Evolutionary conservation across 2,329 filamentous ascomycete species (phyloP).

Genomic region (Mycosphaerella arachidis): DNA sequence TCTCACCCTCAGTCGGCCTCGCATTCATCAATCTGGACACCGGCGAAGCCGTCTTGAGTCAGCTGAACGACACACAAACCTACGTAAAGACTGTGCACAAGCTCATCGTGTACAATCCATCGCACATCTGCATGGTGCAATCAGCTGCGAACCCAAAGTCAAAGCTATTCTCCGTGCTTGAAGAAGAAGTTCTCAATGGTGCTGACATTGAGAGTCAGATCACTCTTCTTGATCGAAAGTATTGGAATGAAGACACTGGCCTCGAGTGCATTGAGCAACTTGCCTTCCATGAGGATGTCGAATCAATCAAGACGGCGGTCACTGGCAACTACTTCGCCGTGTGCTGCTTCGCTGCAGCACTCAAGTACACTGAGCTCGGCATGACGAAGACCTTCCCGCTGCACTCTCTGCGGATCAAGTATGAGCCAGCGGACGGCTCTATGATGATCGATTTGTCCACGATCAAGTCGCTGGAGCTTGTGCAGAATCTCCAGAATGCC

Average conservation of each 20-base stretch:
- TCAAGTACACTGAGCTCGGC: constrained; percentile 74
- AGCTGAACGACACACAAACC: constrained; percentile 89
- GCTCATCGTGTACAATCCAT: constrained; percentile 72
- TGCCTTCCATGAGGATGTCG: constrained; percentile 74
- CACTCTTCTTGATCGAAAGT: constrained; percentile 65
- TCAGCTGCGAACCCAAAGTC: constrained; percentile 67
- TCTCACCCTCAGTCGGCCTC: constrained; percentile 77
- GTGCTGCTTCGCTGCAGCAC: constrained; percentile 79
- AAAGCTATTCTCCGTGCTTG: constrained; percentile 68
- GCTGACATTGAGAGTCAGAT: constrained; percentile 54
- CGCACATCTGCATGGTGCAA: constrained; percentile 71
- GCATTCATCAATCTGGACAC: constrained; percentile 84
- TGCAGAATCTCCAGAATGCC: constrained; percentile 75
- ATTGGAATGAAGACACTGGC: constrained; percentile 76
- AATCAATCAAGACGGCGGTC: constrained; percentile 73
- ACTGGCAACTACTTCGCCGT: constrained; percentile 82
- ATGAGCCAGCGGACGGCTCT: constrained; percentile 80
- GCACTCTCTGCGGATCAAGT: constrained; percentile 81
- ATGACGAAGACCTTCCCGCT: constrained; percentile 64
- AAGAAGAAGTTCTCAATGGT: constrained; percentile 55
- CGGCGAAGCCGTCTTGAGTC: constrained; percentile 77
- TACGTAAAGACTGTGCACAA: constrained; percentile 88
- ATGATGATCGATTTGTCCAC: constrained; percentile 96
- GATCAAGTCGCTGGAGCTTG: constrained; percentile 79
- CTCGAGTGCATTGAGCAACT: constrained; percentile 72